phyloP scores from a whole-genome alignment of 176 grass and related monocot genomes.

The Zea luxurians region DNA sequence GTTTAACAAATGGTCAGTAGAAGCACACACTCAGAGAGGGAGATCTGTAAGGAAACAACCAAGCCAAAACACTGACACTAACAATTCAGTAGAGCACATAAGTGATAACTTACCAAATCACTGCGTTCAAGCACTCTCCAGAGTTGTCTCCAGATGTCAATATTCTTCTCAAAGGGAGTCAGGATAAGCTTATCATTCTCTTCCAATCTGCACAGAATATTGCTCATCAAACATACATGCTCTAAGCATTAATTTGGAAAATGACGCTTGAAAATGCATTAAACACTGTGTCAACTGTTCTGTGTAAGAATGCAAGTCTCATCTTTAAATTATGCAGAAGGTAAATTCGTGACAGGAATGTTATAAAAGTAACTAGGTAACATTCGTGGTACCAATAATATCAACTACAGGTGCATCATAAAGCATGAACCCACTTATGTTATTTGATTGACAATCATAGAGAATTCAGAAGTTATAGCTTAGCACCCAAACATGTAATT shows the following conservation, averaged over 20 bases:
- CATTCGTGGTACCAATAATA: neutral
- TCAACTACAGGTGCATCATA: neutral
- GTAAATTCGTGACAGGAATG: neutral
- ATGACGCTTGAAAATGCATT: neutral
- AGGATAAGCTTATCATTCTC: slow-evolving; percentile 88
- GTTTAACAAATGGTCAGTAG: neutral
- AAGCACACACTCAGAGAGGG: neutral
- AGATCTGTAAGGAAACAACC: slow-evolving; percentile 21
- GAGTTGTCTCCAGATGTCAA: slow-evolving; percentile 98
- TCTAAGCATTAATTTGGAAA: neutral
- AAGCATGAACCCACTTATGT: neutral
- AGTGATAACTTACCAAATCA: slow-evolving; percentile 62
- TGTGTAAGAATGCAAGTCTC: neutral
- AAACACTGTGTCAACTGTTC: neutral
- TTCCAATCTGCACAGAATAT: slow-evolving; percentile 61
- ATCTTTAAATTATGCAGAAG: neutral
- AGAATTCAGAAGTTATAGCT: neutral
- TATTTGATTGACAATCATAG: neutral
- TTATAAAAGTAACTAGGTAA: neutral
- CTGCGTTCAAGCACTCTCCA: slow-evolving; percentile 96
- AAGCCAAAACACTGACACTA: neutral
- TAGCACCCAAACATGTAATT: neutral
- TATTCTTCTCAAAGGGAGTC: slow-evolving; percentile 96
- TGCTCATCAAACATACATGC: neutral
- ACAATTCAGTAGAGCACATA: neutral